Percentiles rank a stretch among this genome's conserved stretches.
These are phyloP conservation scores for Desmodesmus armatus DNA, from an alignment of 139 green algal species.

Conservation along the genomic window DNA sequence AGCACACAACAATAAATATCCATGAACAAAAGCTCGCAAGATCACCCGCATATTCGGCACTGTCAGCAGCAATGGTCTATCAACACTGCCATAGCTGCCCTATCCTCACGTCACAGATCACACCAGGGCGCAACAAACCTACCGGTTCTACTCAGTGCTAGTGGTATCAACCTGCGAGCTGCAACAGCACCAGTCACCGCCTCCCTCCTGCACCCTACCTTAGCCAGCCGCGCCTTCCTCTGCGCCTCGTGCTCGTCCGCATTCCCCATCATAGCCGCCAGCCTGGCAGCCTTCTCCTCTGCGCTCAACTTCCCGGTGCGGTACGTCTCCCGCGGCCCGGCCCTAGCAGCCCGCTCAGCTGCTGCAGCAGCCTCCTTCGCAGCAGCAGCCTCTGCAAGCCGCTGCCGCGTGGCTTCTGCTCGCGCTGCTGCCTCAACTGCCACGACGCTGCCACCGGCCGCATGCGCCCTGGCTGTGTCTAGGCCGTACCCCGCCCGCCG, in stretches of 20 bases:
- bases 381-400: slow-evolving; percentile 75
- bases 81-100: too few relatives aligned
- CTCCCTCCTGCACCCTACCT: neutral
- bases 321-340: slow-evolving; percentile 58
- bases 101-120: too few relatives aligned
- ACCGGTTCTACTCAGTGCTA: too few relatives aligned
- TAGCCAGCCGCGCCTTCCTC: slow-evolving; percentile 62
- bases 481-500: neutral
- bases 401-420: slow-evolving; percentile 64
- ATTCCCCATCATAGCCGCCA: slow-evolving; percentile 90
- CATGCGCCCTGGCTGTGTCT: too few relatives aligned
- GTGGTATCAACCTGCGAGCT: too few relatives aligned
- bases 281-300: slow-evolving; percentile 75
- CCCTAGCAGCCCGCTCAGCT: neutral
- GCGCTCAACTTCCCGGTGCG: slow-evolving; percentile 70
- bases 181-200: too few relatives aligned
- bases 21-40: neutral
- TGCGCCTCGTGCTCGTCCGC: slow-evolving; percentile 79
- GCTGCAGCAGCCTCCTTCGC: slow-evolving; percentile 58
- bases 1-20: neutral
- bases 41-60: too few relatives aligned
- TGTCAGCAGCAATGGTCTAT: too few relatives aligned
- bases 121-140: too few relatives aligned
- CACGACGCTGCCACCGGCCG: neutral
- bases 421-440: slow-evolving; percentile 29